phyloP scores from a whole-genome alignment of 2,329 filamentous ascomycete species.

The Cordyceps tenuipes region DNA sequence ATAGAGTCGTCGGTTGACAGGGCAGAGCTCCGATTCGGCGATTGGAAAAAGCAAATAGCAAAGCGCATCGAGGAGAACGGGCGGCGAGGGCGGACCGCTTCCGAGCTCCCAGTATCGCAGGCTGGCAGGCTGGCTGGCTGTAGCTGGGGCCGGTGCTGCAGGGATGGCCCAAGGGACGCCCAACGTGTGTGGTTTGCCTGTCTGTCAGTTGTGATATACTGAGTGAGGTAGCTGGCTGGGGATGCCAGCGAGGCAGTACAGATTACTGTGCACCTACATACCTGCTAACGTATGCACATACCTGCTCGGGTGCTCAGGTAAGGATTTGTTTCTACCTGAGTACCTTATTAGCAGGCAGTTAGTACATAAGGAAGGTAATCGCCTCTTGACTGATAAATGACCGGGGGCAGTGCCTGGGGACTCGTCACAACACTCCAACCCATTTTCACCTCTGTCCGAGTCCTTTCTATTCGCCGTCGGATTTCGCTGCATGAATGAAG shows the following conservation, averaged over 20 bases:
- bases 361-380: neutral
- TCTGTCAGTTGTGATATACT: too few species aligned
- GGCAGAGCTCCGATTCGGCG: constrained; percentile 8
- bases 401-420: constrained; percentile 4
- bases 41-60: neutral
- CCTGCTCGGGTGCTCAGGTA: too few species aligned
- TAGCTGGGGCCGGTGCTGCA: neutral
- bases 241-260: too few species aligned
- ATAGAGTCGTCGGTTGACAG: neutral
- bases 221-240: too few species aligned
- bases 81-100: constrained; percentile 5
- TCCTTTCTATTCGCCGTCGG: neutral
- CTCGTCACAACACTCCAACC: neutral
- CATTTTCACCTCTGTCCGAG: neutral
- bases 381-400: neutral
- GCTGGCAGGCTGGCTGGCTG: too few species aligned
- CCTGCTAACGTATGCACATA: too few species aligned
- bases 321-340: neutral
- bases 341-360: too few species aligned
- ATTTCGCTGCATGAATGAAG: neutral
- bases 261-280: too few species aligned
- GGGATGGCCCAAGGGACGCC: constrained; percentile 1
- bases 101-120: neutral
- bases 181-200: neutral
- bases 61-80: neutral